A percentile compares a stretch with the other conserved stretches of the same genome.
Conservation (phyloP, 345 rosid genomes). For the Linum usitatissimum region DNA sequence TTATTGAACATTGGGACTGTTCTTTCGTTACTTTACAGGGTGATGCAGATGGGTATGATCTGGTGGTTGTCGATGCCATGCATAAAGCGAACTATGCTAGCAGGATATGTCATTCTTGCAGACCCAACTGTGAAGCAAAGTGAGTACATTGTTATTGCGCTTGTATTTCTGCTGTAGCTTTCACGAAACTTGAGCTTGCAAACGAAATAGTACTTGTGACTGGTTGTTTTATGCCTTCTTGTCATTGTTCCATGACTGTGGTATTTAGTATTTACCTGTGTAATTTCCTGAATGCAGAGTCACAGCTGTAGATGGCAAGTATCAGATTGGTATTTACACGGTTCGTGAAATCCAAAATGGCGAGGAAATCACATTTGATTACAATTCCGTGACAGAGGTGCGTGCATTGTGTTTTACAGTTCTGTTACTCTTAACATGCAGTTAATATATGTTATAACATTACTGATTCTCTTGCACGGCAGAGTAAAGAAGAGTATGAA, state of each 20-base stretch:
- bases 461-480: slow-evolving; percentile 21
- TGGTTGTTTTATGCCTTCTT: too few relatives aligned
- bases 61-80: slow-evolving; percentile 99
- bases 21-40: slow-evolving; percentile 47
- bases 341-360: slow-evolving; percentile 71
- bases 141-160: slow-evolving; percentile 24
- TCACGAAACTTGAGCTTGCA: too few relatives aligned
- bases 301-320: slow-evolving; percentile 96
- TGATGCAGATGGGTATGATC: slow-evolving; percentile 98
- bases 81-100: slow-evolving; percentile 99
- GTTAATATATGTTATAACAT: slow-evolving; percentile 1
- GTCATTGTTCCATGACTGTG: too few relatives aligned
- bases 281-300: slow-evolving; percentile 43
- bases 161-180: too few relatives aligned
- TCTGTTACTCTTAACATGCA: background rate
- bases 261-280: background rate
- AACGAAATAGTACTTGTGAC: too few relatives aligned
- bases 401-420: slow-evolving; percentile 15
- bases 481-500: slow-evolving; percentile 99
- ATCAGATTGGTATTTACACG: slow-evolving; percentile 93
- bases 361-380: slow-evolving; percentile 97
- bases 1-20: slow-evolving; percentile 14
- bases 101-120: slow-evolving; percentile 99
- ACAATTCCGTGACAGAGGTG: slow-evolving; percentile 98
- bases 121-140: slow-evolving; percentile 99